Conservation (phyloP, 2,329 filamentous ascomycete genomes). For the Fusarium succisae region DNA sequence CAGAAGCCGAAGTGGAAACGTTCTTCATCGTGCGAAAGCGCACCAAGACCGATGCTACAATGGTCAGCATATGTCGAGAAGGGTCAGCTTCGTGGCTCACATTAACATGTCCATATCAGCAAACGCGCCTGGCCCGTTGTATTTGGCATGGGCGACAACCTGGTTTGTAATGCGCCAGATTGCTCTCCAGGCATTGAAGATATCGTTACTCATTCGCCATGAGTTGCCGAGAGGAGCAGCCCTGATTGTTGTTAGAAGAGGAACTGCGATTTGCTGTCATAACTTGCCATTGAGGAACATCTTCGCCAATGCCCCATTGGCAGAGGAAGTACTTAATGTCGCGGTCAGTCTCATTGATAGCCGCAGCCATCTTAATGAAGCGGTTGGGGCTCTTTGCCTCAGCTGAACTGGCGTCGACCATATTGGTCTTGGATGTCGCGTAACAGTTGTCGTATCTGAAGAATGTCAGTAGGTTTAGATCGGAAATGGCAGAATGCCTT, state of each 20-base stretch:
- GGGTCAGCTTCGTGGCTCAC: constrained; percentile 36
- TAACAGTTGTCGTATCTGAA: constrained; percentile 61
- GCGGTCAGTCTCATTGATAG: constrained; percentile 51
- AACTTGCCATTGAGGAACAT: constrained; percentile 55
- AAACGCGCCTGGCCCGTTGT: constrained; percentile 58
- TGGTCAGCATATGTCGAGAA: background rate
- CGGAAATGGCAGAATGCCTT: constrained; percentile 48
- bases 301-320: constrained; percentile 61
- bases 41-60: constrained; percentile 22
- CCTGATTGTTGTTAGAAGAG: constrained; percentile 28
- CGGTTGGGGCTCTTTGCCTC: constrained; percentile 52
- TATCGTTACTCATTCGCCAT: constrained; percentile 64
- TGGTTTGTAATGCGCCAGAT: constrained; percentile 64
- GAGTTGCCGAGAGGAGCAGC: constrained; percentile 56
- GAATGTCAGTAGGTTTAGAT: background rate
- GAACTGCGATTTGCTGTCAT: accelerated
- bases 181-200: constrained; percentile 60
- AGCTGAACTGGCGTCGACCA: constrained; percentile 53
- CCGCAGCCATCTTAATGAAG: constrained; percentile 57
- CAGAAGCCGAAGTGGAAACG: constrained; percentile 63
- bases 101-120: constrained; percentile 64
- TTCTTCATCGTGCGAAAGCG: constrained; percentile 57
- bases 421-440: constrained; percentile 52
- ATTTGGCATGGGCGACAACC: constrained; percentile 56
- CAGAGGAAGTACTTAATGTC: constrained; percentile 61